These are phyloP conservation scores for Homolaphlyctis polyrhiza DNA, from an alignment of 371 early-diverging fungal genomes.

Conservation along the genomic window DNA sequence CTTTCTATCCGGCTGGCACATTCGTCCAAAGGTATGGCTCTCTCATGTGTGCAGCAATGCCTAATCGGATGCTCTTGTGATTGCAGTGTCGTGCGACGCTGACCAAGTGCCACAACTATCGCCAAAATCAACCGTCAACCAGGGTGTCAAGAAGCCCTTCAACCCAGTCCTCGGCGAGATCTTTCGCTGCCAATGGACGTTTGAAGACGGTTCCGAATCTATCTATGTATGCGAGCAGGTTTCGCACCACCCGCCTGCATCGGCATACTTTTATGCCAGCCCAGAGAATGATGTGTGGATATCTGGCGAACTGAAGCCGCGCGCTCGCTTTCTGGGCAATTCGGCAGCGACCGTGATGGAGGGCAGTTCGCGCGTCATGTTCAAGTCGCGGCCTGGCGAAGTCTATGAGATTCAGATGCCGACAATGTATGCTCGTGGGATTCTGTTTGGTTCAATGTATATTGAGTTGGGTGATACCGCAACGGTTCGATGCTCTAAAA, in stretches of 20 bases:
- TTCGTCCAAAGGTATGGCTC: slow-evolving; percentile 76
- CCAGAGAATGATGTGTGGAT: slow-evolving; percentile 80
- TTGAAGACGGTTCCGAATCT: slow-evolving; percentile 62
- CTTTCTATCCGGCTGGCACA: slow-evolving; percentile 96
- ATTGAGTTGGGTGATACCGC: slow-evolving; percentile 86
- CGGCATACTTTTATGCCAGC: slow-evolving; percentile 77
- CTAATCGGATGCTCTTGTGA: no score
- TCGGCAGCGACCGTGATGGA: slow-evolving; percentile 87
- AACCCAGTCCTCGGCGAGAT: slow-evolving; percentile 95
- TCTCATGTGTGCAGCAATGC: no score
- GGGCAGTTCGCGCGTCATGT: slow-evolving; percentile 60
- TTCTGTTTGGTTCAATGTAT: slow-evolving; percentile 91
- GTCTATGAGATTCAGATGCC: slow-evolving; percentile 78
- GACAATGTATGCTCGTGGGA: slow-evolving; percentile 90
- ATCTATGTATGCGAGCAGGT: slow-evolving; percentile 92
- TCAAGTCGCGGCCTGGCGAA: slow-evolving; percentile 57
- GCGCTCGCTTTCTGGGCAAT: slow-evolving; percentile 87
- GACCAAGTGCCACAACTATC: no score
- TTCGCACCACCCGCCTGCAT: slow-evolving; percentile 95
- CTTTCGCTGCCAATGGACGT: slow-evolving; percentile 75
- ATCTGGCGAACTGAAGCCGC: slow-evolving; percentile 79
- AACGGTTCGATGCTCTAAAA: slow-evolving; percentile 63
- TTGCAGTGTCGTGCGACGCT: no score
- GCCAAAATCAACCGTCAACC: no score
- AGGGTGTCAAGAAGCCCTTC: slow-evolving; percentile 97